Conservation (phyloP, 352 stramenopile genomes). For the Phytophthora nicotianae region DNA sequence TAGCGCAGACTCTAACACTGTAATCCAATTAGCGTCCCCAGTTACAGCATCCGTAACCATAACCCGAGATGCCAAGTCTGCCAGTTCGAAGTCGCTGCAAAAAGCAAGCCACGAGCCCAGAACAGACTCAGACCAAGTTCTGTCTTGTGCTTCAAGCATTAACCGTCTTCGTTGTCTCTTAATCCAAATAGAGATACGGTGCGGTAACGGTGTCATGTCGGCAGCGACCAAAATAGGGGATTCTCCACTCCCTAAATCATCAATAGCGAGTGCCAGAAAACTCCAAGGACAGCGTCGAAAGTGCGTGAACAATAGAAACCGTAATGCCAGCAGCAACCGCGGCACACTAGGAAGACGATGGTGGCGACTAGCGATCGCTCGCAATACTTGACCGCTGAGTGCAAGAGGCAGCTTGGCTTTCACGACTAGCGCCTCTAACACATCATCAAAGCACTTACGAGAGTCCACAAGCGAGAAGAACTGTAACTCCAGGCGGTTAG, state of each 20-base stretch:
- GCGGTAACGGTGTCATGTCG: slow-evolving; percentile 24
- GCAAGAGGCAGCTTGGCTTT: slow-evolving; percentile 62
- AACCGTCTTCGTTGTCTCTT: slow-evolving; percentile 20
- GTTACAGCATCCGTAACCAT: slow-evolving; percentile 2
- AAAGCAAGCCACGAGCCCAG: slow-evolving; percentile 32
- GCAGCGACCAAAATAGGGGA: slow-evolving; percentile 25
- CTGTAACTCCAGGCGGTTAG: slow-evolving; percentile 64
- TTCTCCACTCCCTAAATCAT: slow-evolving; percentile 19
- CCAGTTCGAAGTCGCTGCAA: slow-evolving; percentile 45
- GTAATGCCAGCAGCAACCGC: slow-evolving; percentile 63
- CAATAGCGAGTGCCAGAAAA: slow-evolving; percentile 51
- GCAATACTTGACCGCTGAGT: slow-evolving; percentile 55
- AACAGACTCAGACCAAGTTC: neutral
- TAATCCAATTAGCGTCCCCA: slow-evolving; percentile 31
- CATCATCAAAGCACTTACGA: slow-evolving; percentile 74
- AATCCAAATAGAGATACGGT: slow-evolving; percentile 32
- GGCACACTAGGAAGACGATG: slow-evolving; percentile 69
- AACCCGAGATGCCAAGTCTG: slow-evolving; percentile 30
- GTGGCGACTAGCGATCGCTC: slow-evolving; percentile 51
- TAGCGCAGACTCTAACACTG: slow-evolving; percentile 42
- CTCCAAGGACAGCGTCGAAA: slow-evolving; percentile 62
- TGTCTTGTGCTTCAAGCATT: slow-evolving; percentile 13
- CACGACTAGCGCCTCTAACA: slow-evolving; percentile 75
- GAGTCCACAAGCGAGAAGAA: slow-evolving; percentile 84
- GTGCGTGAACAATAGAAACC: slow-evolving; percentile 68